These are phyloP conservation scores for Hypsizygus marmoreus DNA, from an alignment of 768 basidiomycete species.

Conservation along the genomic window DNA sequence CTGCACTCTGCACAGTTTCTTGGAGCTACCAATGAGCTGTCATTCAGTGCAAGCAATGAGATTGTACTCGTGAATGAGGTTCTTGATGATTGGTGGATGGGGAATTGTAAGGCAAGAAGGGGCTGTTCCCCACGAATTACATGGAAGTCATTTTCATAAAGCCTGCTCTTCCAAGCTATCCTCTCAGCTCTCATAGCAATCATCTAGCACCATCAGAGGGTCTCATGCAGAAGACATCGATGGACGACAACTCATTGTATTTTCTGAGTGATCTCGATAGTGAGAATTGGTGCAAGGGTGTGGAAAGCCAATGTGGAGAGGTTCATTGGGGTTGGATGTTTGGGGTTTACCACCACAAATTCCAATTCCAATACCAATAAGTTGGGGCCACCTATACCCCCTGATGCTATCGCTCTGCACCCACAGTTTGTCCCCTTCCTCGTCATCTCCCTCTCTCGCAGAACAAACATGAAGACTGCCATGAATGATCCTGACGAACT, in stretches of 20 bases:
- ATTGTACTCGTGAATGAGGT: slow-evolving; percentile 80
- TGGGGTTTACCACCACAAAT: too few relatives aligned
- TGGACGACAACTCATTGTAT: slow-evolving; percentile 20
- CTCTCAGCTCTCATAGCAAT: slow-evolving; percentile 7
- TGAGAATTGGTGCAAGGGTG: too few relatives aligned
- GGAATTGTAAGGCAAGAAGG: slow-evolving; percentile 65
- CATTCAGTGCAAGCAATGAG: slow-evolving; percentile 72
- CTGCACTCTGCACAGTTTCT: slow-evolving; percentile 75
- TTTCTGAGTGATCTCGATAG: slow-evolving; percentile 40
- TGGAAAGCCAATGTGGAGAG: too few relatives aligned
- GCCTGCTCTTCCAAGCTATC: slow-evolving; percentile 28
- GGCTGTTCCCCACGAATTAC: slow-evolving; percentile 82
- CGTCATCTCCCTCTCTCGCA: too few relatives aligned
- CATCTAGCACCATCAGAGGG: slow-evolving; percentile 8
- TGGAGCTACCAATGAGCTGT: slow-evolving; percentile 78
- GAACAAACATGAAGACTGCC: too few relatives aligned
- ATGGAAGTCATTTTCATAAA: slow-evolving; percentile 52
- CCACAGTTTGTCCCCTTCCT: too few relatives aligned
- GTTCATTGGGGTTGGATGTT: too few relatives aligned
- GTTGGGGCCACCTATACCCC: too few relatives aligned
- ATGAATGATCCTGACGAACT: too few relatives aligned
- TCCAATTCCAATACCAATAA: too few relatives aligned
- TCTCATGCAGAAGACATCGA: neutral
- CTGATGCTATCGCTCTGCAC: too few relatives aligned
- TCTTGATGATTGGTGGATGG: slow-evolving; percentile 91